A percentile compares a stretch with the other conserved stretches of the same genome.
Conservation (phyloP, 1,139 yeast species). For the Lodderomyces oxycetoniae region DNA sequence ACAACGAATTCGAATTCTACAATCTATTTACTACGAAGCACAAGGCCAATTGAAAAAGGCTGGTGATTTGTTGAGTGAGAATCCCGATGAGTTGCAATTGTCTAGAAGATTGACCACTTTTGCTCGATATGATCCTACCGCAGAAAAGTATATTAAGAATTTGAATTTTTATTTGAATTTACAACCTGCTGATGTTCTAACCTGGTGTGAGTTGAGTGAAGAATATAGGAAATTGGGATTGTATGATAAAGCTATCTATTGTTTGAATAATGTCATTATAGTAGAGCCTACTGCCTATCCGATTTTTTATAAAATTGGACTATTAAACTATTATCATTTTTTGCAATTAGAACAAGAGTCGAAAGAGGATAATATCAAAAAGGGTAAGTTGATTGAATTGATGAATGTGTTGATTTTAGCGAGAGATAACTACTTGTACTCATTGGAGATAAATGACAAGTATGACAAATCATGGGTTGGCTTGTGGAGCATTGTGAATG, state of each 20-base stretch:
- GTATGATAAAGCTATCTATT: constrained; percentile 60
- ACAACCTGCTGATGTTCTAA: constrained; percentile 67
- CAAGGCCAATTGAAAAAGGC: constrained; percentile 36
- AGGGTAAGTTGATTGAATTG: constrained; percentile 23
- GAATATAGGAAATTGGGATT: constrained; percentile 58
- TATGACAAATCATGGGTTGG: constrained; percentile 79
- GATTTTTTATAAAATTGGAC: constrained; percentile 59
- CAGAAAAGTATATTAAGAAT: constrained; percentile 42
- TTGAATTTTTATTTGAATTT: constrained; percentile 47
- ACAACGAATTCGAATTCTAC: constrained; percentile 55
- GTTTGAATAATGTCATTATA: constrained; percentile 65
- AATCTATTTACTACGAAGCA: constrained; percentile 55
- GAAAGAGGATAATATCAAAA: constrained; percentile 15
- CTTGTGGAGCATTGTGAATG: constrained; percentile 37
- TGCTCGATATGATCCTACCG: constrained; percentile 18
- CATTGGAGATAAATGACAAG: constrained; percentile 70
- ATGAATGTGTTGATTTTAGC: constrained; percentile 29
- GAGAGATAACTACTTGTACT: constrained; percentile 56
- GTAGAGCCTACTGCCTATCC: constrained; percentile 71
- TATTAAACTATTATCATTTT: constrained; percentile 8
- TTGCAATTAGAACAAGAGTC: neutral
- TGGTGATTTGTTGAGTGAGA: constrained; percentile 33
- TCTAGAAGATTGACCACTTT: constrained; percentile 35
- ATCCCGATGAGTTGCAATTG: constrained; percentile 33
- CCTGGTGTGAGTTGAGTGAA: constrained; percentile 75